phyloP scores from a whole-genome alignment of 768 basidiomycete genomes.

The Dentipellis sp. region DNA sequence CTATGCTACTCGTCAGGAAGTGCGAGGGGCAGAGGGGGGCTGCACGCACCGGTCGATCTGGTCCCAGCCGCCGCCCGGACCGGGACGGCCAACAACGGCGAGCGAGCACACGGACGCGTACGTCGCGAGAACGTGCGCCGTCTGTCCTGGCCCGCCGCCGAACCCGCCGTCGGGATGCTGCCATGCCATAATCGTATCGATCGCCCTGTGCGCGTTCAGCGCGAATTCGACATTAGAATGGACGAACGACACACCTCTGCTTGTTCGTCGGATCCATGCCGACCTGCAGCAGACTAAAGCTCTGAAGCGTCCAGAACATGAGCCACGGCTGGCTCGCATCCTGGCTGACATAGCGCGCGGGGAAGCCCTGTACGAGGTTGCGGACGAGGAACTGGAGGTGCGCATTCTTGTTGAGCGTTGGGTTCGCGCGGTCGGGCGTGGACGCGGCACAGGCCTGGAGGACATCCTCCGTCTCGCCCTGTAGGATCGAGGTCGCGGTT shows the following conservation, averaged over 20 bases:
- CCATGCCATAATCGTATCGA: constrained; percentile 71
- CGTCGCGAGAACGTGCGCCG: constrained; percentile 80
- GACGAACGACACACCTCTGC: constrained; percentile 44
- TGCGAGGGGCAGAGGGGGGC: not conserved
- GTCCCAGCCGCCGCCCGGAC: constrained; percentile 75
- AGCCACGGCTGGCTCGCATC: constrained; percentile 97
- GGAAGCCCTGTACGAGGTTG: constrained; percentile 72
- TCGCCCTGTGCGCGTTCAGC: constrained; percentile 37
- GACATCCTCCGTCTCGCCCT: constrained; percentile 57
- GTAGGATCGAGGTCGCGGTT: constrained; percentile 53
- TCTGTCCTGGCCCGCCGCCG: constrained; percentile 84
- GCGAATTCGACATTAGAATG: not conserved
- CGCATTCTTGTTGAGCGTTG: constrained; percentile 44
- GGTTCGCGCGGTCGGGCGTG: constrained; percentile 27
- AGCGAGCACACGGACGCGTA: constrained; percentile 83
- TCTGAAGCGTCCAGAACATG: constrained; percentile 86
- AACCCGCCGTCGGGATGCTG: constrained; percentile 89
- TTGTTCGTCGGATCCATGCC: constrained; percentile 70
- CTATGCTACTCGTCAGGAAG: constrained; percentile 24
- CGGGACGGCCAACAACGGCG: constrained; percentile 71
- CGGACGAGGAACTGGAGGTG: constrained; percentile 74
- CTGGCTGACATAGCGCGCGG: constrained; percentile 67
- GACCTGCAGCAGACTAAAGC: constrained; percentile 71
- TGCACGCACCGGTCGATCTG: constrained; percentile 63
- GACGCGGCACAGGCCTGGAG: constrained; percentile 36